Base-by-base conservation (phyloP, 2,329 filamentous ascomycete species). In the Hymenotorrendiella dingleyae region DNA sequence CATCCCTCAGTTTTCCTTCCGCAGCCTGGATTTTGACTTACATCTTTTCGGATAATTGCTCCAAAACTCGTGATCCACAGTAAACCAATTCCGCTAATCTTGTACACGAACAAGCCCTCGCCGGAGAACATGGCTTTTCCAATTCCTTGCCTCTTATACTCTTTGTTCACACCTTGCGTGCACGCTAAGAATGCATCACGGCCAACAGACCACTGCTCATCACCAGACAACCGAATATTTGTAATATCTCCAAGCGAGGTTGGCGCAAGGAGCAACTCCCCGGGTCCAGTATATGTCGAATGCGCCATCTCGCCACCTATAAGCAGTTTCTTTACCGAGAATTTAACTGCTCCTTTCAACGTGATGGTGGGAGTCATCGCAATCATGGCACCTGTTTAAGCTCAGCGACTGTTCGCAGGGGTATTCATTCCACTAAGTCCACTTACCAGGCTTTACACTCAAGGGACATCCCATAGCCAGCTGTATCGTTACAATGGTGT, bases 51-150 rank as follows among this genome's bases (percentile, higher is more conserved):
- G 49, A 97, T 87, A 48, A 98, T 95, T 5, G 93, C 93, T 6
- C 93, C 93, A 57, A 98, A 93, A 58, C 87, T 94, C 7, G 87
- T 86, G 35, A 96, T 73, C 87, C 91, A 98, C 29, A 95, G 60
- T 26, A 97, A 69, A 0, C 93, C 93, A 6, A 72, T 76, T 0
- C 91, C 91, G 11, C 72, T 78, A 8, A 97, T 84, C 63, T 86
- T 90, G 65, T 94, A 94, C 9, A 96, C 80, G 64, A 89, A 97
- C 21, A 96, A 61, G 0, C 93, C 93, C 64, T 97, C 93, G 1
- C 93, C 93, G 16, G 82, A 89, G 64, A 98, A 97, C 65, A 97
- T 86, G 16, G 86, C 89, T 64, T 97, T 97, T 45, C 83, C 78
- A 17, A 98, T 67, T 0, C 86, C 79, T 62, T 97, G 93, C 26